Percentiles rank a stretch among this genome's conserved stretches.
These are phyloP conservation scores for Cytospora piceae DNA, from an alignment of 2,329 filamentous ascomycete genomes.

Conservation along the genomic window DNA sequence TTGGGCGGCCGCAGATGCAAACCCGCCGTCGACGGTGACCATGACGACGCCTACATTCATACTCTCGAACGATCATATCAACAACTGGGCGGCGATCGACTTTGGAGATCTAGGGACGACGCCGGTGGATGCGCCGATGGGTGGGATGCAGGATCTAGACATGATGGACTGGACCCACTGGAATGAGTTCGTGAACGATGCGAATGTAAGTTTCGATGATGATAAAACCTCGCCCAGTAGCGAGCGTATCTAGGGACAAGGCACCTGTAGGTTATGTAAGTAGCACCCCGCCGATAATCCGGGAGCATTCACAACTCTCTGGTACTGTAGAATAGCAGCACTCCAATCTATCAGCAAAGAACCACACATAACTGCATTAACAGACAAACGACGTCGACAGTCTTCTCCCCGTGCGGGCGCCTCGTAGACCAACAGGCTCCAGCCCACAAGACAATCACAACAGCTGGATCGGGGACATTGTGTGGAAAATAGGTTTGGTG, in stretches of 20 bases:
- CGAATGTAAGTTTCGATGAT: slow-evolving; percentile 31
- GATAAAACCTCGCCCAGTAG: slow-evolving; percentile 21
- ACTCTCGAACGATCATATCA: slow-evolving; percentile 14
- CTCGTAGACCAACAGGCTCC: no score
- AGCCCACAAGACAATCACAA: background rate
- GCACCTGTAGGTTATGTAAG: background rate
- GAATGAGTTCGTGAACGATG: slow-evolving; percentile 51
- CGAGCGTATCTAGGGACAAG: slow-evolving; percentile 9
- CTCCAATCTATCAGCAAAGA: background rate
- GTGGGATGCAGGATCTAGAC: slow-evolving; percentile 35
- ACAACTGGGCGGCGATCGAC: slow-evolving; percentile 21
- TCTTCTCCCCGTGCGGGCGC: no score
- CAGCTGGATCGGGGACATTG: background rate
- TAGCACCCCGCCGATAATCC: background rate
- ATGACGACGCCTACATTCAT: slow-evolving; percentile 3
- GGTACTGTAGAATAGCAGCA: slow-evolving; percentile 33
- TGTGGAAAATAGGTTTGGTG: background rate
- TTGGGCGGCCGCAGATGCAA: background rate
- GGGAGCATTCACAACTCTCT: slow-evolving; percentile 22
- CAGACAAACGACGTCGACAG: no score
- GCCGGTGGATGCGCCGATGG: slow-evolving; percentile 27
- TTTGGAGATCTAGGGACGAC: slow-evolving; percentile 19
- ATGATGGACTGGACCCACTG: slow-evolving; percentile 45
- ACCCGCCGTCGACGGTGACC: background rate
- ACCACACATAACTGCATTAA: no score